Conservation (phyloP, 805 yeast species). For the Maudiozyma saulgeensis region DNA sequence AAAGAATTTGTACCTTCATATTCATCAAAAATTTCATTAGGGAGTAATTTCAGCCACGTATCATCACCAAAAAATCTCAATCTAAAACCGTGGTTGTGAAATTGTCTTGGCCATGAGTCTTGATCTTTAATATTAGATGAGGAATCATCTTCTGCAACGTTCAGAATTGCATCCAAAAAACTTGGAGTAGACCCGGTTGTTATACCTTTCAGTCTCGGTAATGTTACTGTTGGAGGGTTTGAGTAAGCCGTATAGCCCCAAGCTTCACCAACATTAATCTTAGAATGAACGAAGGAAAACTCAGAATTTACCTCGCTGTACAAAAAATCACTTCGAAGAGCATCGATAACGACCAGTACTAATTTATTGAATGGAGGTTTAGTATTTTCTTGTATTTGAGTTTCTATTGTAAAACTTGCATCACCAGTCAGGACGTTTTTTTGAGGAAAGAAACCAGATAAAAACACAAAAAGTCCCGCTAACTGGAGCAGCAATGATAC, state of each 20-base stretch:
- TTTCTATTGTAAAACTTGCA: conserved; percentile 31
- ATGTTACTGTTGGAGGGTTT: conserved; percentile 93
- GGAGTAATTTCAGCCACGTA: conserved; percentile 91
- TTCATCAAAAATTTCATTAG: conserved; percentile 45
- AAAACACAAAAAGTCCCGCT: conserved; percentile 51
- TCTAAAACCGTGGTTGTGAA: conserved; percentile 27
- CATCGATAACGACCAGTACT: conserved; percentile 84
- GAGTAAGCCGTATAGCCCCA: conserved; percentile 86
- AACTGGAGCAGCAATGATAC: conserved; percentile 32
- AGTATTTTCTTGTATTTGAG: conserved; percentile 23
- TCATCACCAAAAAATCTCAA: conserved; percentile 94
- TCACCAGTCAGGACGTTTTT: conserved; percentile 65
- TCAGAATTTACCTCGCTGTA: conserved; percentile 50
- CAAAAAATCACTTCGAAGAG: conserved; percentile 81
- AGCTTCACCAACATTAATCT: conserved; percentile 60
- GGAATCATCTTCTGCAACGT: conserved; percentile 85
- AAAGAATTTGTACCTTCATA: conserved; percentile 87
- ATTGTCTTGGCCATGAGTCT: conserved; percentile 82
- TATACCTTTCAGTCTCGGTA: conserved; percentile 86
- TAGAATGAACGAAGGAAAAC: conserved; percentile 56
- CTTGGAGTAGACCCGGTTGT: conserved; percentile 94
- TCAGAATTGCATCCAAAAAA: conserved; percentile 86
- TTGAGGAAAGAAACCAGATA: conserved; percentile 86
- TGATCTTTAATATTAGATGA: conserved; percentile 55
- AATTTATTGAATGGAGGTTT: conserved; percentile 46